Conservation (phyloP, 108 stramenopile genomes). For the Cyclotella baltica region DNA sequence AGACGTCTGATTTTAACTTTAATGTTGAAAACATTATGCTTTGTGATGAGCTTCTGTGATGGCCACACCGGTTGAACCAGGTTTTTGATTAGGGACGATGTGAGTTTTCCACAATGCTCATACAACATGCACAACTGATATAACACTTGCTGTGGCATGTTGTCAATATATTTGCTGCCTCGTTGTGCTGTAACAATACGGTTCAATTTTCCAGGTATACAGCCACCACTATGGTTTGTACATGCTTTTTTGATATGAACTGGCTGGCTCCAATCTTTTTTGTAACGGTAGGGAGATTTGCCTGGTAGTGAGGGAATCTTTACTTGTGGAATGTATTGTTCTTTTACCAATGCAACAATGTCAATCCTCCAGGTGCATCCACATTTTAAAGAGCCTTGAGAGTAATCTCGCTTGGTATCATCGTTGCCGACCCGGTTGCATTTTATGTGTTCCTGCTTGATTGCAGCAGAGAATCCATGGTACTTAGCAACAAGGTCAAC, state of each 20-base stretch:
- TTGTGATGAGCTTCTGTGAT: neutral
- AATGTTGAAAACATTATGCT: slow-evolving; percentile 25
- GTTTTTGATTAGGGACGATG: neutral
- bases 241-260: neutral
- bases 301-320: neutral
- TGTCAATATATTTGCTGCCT: slow-evolving; percentile 10
- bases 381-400: neutral
- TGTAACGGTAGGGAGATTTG: neutral
- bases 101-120: slow-evolving; percentile 11
- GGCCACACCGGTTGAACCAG: slow-evolving; percentile 3
- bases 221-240: slow-evolving; percentile 13
- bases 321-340: neutral
- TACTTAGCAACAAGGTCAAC: neutral
- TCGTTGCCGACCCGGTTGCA: neutral
- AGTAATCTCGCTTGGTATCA: neutral
- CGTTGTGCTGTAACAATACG: neutral
- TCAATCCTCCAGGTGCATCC: neutral
- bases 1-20: slow-evolving; percentile 10
- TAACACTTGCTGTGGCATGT: neutral
- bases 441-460: neutral
- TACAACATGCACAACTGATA: slow-evolving; percentile 7
- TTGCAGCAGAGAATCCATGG: neutral
- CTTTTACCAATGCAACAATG: neutral
- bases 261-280: slow-evolving; percentile 3
- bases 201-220: slow-evolving; percentile 14